phyloP scores from a whole-genome alignment of 2,329 filamentous ascomycete species.

The Colletotrichum theobromicola region DNA sequence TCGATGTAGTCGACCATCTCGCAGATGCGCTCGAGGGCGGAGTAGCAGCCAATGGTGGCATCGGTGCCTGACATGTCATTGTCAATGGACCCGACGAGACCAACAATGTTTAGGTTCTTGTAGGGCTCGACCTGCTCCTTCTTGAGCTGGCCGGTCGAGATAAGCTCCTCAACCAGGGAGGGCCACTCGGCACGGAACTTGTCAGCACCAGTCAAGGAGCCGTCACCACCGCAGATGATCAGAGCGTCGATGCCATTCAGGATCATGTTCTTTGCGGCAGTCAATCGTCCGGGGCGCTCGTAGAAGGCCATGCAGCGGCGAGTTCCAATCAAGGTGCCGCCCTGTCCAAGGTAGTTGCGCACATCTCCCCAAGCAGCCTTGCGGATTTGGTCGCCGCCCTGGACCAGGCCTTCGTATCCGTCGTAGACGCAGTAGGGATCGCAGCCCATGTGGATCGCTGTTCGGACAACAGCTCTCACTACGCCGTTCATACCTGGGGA shows the following conservation, averaged over 20 bases:
- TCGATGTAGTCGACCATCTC: slow-evolving; percentile 97
- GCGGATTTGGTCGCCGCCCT: slow-evolving; percentile 86
- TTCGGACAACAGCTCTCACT: slow-evolving; percentile 88
- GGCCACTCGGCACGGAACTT: slow-evolving; percentile 94
- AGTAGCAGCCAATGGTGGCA: slow-evolving; percentile 96
- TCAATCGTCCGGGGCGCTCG: slow-evolving; percentile 82
- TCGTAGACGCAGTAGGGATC: slow-evolving; percentile 86
- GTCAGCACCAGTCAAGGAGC: slow-evolving; percentile 94
- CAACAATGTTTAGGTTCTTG: slow-evolving; percentile 92
- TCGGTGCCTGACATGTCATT: slow-evolving; percentile 98
- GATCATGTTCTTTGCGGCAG: slow-evolving; percentile 93
- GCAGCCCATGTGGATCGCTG: slow-evolving; percentile 83
- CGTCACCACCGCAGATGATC: slow-evolving; percentile 96
- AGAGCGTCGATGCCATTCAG: slow-evolving; percentile 92
- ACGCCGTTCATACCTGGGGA: slow-evolving; percentile 94
- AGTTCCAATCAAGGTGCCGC: slow-evolving; percentile 94
- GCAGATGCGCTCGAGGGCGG: slow-evolving; percentile 89
- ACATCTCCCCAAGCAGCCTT: slow-evolving; percentile 94
- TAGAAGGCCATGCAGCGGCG: slow-evolving; percentile 93
- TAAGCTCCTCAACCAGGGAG: slow-evolving; percentile 82
- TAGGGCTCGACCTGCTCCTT: slow-evolving; percentile 76
- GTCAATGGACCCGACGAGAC: slow-evolving; percentile 95
- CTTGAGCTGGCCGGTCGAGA: slow-evolving; percentile 74
- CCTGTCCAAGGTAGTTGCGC: slow-evolving; percentile 90
- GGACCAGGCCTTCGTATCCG: slow-evolving; percentile 93